Evolutionary conservation across 352 stramenopile species (phyloP).

Genomic region (Phytophthora nicotianae): DNA sequence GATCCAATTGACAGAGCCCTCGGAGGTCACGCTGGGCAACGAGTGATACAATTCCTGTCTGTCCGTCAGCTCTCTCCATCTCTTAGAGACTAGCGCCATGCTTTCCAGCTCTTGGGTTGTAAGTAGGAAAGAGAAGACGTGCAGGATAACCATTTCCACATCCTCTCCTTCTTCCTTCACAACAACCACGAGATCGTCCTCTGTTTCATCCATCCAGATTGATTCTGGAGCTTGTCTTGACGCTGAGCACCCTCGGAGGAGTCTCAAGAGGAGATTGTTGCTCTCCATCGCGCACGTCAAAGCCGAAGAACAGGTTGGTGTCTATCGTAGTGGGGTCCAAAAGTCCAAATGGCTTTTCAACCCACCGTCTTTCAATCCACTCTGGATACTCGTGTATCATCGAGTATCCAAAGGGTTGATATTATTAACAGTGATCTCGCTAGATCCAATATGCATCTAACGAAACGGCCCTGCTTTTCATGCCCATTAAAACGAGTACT

Average conservation of each 20-base stretch:
- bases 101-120: background rate
- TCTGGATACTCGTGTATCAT: too few relatives aligned
- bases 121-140: background rate
- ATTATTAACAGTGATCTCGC: too few relatives aligned
- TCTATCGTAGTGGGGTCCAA: too few relatives aligned
- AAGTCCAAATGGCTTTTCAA: too few relatives aligned
- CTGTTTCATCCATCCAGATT: background rate
- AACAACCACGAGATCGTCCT: background rate
- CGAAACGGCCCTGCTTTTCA: too few relatives aligned
- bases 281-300: background rate
- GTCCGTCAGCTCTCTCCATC: background rate
- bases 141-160: background rate
- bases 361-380: too few relatives aligned
- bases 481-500: too few relatives aligned
- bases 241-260: background rate
- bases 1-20: conserved; percentile 47
- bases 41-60: background rate
- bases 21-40: background rate
- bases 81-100: background rate
- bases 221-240: background rate
- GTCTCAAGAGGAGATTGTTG: background rate
- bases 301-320: too few relatives aligned
- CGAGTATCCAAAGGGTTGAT: too few relatives aligned
- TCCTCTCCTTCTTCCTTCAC: background rate
- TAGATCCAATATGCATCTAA: too few relatives aligned